phyloP scores from a whole-genome alignment of 306 rosid genomes.

The Comarum palustre region DNA sequence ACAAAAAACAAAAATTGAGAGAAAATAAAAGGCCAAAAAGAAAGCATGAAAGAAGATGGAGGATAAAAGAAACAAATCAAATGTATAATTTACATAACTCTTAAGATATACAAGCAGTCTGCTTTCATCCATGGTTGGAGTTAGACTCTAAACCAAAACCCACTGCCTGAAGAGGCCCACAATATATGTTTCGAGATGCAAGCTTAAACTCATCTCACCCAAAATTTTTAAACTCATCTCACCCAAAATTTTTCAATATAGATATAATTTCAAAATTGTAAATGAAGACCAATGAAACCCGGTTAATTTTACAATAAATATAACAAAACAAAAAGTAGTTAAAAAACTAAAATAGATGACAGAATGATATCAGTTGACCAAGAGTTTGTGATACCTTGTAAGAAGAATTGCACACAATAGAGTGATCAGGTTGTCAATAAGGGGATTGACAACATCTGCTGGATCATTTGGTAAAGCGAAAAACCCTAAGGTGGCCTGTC shows the following conservation, averaged over 20 bases:
- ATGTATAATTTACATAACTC: not conserved
- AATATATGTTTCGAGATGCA: not conserved
- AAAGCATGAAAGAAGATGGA: too few relatives aligned
- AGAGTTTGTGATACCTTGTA: slow-evolving; percentile 55
- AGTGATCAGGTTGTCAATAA: slow-evolving; percentile 83
- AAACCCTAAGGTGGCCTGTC: slow-evolving; percentile 96
- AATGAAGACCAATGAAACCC: not conserved
- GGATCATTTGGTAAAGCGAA: slow-evolving; percentile 95
- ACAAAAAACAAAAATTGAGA: too few relatives aligned
- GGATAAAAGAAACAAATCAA: not conserved
- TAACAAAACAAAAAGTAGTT: not conserved
- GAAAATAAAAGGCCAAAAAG: too few relatives aligned
- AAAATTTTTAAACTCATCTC: not conserved
- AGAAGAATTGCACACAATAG: slow-evolving; percentile 95
- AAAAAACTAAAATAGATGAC: slow-evolving; percentile 6
- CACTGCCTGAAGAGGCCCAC: not conserved
- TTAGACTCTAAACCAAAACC: not conserved
- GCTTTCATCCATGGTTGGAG: not conserved
- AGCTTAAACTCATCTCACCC: not conserved
- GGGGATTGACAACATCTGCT: slow-evolving; percentile 66
- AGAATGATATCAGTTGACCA: too few relatives aligned
- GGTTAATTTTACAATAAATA: not conserved
- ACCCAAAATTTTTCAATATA: not conserved
- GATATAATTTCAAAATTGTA: not conserved
- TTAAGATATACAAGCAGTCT: not conserved